Percentiles rank a stretch among this genome's conserved stretches.
These are phyloP conservation scores for Xylaria hypoxylon DNA, from an alignment of 2,329 filamentous ascomycete species.

Conservation along the genomic window DNA sequence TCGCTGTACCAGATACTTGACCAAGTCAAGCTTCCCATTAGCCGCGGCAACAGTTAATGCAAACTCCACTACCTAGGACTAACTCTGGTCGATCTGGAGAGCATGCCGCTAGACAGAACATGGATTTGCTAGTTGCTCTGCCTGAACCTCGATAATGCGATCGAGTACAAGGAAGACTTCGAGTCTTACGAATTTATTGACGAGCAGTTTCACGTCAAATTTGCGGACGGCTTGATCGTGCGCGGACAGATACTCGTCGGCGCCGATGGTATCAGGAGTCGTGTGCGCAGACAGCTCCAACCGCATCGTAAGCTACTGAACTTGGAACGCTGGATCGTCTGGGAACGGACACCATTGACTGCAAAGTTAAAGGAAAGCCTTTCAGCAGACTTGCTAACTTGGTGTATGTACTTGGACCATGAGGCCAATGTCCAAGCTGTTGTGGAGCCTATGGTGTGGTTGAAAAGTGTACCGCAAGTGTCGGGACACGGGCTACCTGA, in stretches of 20 bases:
- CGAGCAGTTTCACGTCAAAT: conserved; percentile 41
- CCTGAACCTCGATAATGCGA: conserved; percentile 44
- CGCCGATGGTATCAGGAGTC: conserved; percentile 50
- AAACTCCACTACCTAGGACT: conserved; percentile 43
- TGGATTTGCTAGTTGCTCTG: conserved; percentile 49
- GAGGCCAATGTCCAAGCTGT: conserved; percentile 46
- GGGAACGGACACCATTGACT: conserved; percentile 49
- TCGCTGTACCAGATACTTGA: conserved; percentile 20
- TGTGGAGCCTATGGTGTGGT: conserved; percentile 49
- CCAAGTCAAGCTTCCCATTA: conserved; percentile 34
- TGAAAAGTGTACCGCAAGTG: conserved; percentile 38
- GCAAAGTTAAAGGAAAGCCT: conserved; percentile 39
- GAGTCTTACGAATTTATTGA: conserved; percentile 43
- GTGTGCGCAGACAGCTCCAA: conserved; percentile 49
- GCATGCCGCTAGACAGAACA: conserved; percentile 48
- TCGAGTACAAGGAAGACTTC: conserved; percentile 51
- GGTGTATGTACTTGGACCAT: conserved; percentile 49
- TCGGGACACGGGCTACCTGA: conserved; percentile 41
- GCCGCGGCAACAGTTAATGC: conserved; percentile 17
- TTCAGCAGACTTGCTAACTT: conserved; percentile 44
- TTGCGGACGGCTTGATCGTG: conserved; percentile 47
- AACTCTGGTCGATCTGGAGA: conserved; percentile 34
- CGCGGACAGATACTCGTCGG: conserved; percentile 47
- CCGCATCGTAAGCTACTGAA: conserved; percentile 48
- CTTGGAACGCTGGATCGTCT: conserved; percentile 50